A percentile compares a stretch with the other conserved stretches of the same genome.
Evolutionary conservation across 2,329 filamentous ascomycete genomes (phyloP).

Genomic region (Scorias spongiosa): DNA sequence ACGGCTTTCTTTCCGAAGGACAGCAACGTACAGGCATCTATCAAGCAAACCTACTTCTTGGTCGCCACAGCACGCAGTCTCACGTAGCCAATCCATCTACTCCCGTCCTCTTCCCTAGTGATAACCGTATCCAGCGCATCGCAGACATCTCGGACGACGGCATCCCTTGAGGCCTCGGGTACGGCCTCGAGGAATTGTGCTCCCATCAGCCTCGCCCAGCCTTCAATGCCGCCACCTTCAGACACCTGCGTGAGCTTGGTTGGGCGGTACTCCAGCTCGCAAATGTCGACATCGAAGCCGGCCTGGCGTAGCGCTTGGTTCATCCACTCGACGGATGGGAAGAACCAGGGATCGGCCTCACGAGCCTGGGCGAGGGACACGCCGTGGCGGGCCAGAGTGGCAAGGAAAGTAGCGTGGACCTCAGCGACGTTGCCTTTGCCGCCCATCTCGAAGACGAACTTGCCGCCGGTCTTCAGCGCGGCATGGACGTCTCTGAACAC

Average conservation of each 20-base stretch:
- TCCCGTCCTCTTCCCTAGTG: slow-evolving; percentile 41
- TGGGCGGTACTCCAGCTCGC: slow-evolving; percentile 50
- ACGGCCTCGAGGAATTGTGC: slow-evolving; percentile 41
- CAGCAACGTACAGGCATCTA: no score
- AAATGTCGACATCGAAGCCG: slow-evolving; percentile 30
- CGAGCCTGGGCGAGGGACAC: slow-evolving; percentile 35
- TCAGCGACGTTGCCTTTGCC: slow-evolving; percentile 54
- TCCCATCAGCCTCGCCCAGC: slow-evolving; percentile 52
- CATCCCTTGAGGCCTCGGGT: slow-evolving; percentile 31
- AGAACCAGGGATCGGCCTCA: slow-evolving; percentile 52
- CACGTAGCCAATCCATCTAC: slow-evolving; percentile 34
- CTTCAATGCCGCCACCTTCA: slow-evolving; percentile 35
- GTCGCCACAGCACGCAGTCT: slow-evolving; percentile 28
- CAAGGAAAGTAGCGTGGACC: slow-evolving; percentile 42
- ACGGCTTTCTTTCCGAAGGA: no score
- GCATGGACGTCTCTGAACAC: slow-evolving; percentile 41
- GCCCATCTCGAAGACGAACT: slow-evolving; percentile 56
- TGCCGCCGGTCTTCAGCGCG: slow-evolving; percentile 39
- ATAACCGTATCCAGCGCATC: slow-evolving; percentile 42
- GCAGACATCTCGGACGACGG: slow-evolving; percentile 38
- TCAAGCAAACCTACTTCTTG: slow-evolving; percentile 8
- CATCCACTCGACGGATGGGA: slow-evolving; percentile 50
- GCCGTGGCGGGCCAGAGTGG: slow-evolving; percentile 35
- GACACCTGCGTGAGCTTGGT: slow-evolving; percentile 30
- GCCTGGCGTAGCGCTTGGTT: slow-evolving; percentile 19